phyloP scores from a whole-genome alignment of 495 filamentous ascomycete genomes.

The Endocarpon pusillum region DNA sequence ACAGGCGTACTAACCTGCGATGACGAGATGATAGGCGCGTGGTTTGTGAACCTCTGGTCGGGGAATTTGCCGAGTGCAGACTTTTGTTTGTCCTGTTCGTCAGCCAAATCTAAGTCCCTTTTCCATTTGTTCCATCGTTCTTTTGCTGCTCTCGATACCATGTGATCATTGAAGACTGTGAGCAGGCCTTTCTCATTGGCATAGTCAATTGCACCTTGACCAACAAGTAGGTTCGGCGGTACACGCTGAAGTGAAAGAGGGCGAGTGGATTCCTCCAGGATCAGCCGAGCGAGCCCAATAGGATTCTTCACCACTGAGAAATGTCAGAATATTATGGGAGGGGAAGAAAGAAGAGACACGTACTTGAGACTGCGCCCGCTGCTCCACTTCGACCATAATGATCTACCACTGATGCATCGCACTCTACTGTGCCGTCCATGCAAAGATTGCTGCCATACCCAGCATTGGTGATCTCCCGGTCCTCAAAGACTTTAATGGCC shows the following conservation, averaged over 20 bases:
- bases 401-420: conserved; percentile 85
- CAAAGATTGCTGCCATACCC: conserved; percentile 92
- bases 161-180: conserved; percentile 46
- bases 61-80: too few species aligned
- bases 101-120: conserved; percentile 48
- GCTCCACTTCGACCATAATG: conserved; percentile 82
- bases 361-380: conserved; percentile 77
- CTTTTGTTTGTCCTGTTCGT: too few species aligned
- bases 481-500: conserved; percentile 72
- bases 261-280: conserved; percentile 57
- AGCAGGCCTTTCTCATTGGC: conserved; percentile 60
- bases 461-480: conserved; percentile 88
- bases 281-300: conserved; percentile 64
- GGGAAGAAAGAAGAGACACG: conserved; percentile 15
- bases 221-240: conserved; percentile 81
- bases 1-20: too few species aligned
- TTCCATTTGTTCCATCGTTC: conserved; percentile 64
- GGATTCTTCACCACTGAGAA: conserved; percentile 74
- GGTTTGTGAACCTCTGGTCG: too few species aligned
- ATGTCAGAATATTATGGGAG: conserved; percentile 2
- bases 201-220: conserved; percentile 67
- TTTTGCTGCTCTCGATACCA: conserved; percentile 57
- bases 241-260: conserved; percentile 68
- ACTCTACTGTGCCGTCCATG: conserved; percentile 78
- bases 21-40: too few species aligned